Percentiles rank a stretch among this genome's conserved stretches.
These are phyloP conservation scores for Chalciporus piperatus DNA, from an alignment of 768 basidiomycete genomes.

Conservation along the genomic window DNA sequence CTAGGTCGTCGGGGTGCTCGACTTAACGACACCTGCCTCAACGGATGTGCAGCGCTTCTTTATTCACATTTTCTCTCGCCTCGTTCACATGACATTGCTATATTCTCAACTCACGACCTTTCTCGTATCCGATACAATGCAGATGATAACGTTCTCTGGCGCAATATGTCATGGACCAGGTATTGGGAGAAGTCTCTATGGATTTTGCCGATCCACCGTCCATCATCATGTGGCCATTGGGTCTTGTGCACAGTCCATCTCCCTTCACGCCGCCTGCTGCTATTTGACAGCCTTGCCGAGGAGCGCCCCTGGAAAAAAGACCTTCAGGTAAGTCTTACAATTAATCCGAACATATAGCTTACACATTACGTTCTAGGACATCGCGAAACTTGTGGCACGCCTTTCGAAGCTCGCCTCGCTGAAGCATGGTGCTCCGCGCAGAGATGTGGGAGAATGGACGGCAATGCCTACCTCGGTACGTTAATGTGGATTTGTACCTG, in stretches of 20 bases:
- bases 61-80: background rate
- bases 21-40: slow-evolving; percentile 14
- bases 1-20: background rate
- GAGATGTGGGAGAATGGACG: background rate
- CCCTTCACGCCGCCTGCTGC: too few species aligned
- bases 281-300: background rate
- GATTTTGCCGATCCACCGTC: slow-evolving; percentile 6
- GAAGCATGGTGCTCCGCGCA: background rate
- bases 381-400: background rate
- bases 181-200: slow-evolving; percentile 35
- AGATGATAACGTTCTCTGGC: slow-evolving; percentile 23
- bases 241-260: too few species aligned
- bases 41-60: slow-evolving; percentile 8
- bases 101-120: slow-evolving; percentile 12
- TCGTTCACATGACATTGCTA: background rate
- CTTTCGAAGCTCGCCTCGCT: background rate
- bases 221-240: too few species aligned
- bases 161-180: background rate
- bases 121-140: background rate
- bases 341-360: background rate
- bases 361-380: background rate
- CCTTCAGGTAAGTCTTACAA: background rate
- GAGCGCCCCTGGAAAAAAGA: background rate
- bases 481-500: background rate
- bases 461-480: background rate